phyloP scores from a whole-genome alignment of 2,329 filamentous ascomycete genomes.

The Paecilomyces sp. region DNA sequence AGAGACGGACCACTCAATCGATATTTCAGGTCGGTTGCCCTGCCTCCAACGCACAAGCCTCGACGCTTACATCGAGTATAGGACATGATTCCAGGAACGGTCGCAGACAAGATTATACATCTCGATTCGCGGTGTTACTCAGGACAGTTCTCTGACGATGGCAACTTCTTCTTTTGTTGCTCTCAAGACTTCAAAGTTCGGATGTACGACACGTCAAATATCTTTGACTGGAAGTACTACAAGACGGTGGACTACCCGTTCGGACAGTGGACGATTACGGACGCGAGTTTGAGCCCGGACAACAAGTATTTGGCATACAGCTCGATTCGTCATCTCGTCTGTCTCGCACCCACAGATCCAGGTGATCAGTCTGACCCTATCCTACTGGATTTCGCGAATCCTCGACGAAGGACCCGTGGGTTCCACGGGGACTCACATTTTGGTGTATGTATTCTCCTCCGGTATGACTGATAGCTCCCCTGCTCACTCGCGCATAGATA shows the following conservation, averaged over 20 bases:
- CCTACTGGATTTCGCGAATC: slow-evolving; percentile 63
- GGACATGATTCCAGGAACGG: slow-evolving; percentile 68
- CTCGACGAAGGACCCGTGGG: slow-evolving; percentile 30
- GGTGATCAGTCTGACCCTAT: slow-evolving; percentile 73
- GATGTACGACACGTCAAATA: slow-evolving; percentile 96
- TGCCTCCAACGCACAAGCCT: not conserved
- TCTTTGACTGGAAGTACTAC: slow-evolving; percentile 92
- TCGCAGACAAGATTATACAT: slow-evolving; percentile 79
- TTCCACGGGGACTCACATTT: slow-evolving; percentile 30
- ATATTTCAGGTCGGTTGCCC: slow-evolving; percentile 57
- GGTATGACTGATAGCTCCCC: not conserved
- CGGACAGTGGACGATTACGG: slow-evolving; percentile 93
- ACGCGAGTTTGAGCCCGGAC: slow-evolving; percentile 83
- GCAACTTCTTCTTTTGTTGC: slow-evolving; percentile 93
- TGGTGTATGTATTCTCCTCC: slow-evolving; percentile 29
- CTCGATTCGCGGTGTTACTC: slow-evolving; percentile 84
- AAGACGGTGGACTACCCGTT: slow-evolving; percentile 80
- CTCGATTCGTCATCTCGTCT: slow-evolving; percentile 77
- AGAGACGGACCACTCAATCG: slow-evolving; percentile 56
- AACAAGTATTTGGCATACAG: slow-evolving; percentile 89
- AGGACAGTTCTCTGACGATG: slow-evolving; percentile 93
- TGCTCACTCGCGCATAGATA: slow-evolving; percentile 44
- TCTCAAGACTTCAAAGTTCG: slow-evolving; percentile 89
- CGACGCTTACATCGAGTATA: slow-evolving; percentile 28
- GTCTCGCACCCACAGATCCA: slow-evolving; percentile 79